These are phyloP conservation scores for Botrytis tulipae DNA, from an alignment of 2,329 filamentous ascomycete species.

Conservation along the genomic window DNA sequence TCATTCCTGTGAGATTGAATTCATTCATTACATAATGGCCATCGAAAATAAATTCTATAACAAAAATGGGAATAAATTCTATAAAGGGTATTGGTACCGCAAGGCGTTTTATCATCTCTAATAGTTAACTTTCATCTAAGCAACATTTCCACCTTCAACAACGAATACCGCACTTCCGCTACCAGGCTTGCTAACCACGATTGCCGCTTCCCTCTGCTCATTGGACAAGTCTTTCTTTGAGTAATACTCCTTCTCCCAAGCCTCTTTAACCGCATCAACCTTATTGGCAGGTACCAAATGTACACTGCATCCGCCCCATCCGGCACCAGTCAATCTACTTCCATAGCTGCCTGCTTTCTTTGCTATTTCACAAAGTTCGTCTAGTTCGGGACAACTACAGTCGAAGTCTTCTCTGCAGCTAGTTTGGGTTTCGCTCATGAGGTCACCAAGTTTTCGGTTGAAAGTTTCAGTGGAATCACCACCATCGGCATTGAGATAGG, in stretches of 20 bases:
- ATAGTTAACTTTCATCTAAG: conserved; percentile 12
- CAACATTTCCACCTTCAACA: conserved; percentile 34
- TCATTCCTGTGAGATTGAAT: background rate
- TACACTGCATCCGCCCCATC: conserved; percentile 95
- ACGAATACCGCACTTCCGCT: conserved; percentile 62
- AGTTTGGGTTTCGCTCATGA: conserved; percentile 87
- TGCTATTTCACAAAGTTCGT: conserved; percentile 80
- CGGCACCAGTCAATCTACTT: conserved; percentile 84
- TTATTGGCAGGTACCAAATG: conserved; percentile 85
- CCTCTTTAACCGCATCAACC: conserved; percentile 72
- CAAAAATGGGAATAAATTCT: background rate
- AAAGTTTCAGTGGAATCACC: conserved; percentile 53
- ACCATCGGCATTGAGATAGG: conserved; percentile 34
- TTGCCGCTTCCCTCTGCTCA: conserved; percentile 73
- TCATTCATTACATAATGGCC: too few relatives aligned
- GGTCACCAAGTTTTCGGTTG: conserved; percentile 68
- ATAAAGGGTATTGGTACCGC: background rate
- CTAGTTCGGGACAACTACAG: conserved; percentile 90
- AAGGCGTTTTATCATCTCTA: background rate
- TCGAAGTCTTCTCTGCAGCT: conserved; percentile 87
- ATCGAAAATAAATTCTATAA: background rate
- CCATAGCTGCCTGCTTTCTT: conserved; percentile 77
- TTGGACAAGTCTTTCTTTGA: conserved; percentile 60
- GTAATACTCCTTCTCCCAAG: conserved; percentile 82
- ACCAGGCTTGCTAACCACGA: conserved; percentile 86